Evolutionary conservation across 768 basidiomycete genomes (phyloP).

Genomic region (Termitomyces bulborhizus): DNA sequence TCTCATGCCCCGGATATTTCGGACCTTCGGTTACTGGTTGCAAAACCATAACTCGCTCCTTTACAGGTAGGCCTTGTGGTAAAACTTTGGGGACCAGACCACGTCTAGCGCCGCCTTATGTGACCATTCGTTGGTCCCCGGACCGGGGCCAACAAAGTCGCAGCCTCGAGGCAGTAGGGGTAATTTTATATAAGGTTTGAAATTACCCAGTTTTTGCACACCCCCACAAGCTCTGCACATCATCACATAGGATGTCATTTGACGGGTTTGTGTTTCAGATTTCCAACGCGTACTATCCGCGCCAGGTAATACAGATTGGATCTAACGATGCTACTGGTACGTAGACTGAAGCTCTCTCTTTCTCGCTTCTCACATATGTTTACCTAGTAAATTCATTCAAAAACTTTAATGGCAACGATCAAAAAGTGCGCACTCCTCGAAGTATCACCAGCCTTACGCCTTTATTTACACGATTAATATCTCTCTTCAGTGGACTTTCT

Average conservation of each 20-base stretch:
- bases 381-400: not conserved
- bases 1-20: too few relatives aligned
- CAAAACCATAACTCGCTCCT: too few relatives aligned
- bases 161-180: not conserved
- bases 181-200: too few relatives aligned
- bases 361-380: not conserved
- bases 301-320: constrained; percentile 1
- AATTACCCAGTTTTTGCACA: not conserved
- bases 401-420: not conserved
- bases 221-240: not conserved
- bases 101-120: too few relatives aligned
- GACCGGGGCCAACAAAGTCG: not conserved
- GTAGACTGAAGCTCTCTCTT: not conserved
- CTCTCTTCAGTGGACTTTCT: constrained; percentile 4
- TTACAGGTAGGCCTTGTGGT: too few relatives aligned
- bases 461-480: not conserved
- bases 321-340: not conserved
- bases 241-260: not conserved
- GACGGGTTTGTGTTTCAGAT: constrained; percentile 1
- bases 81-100: too few relatives aligned
- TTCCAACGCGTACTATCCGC: constrained; percentile 2
- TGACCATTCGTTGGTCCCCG: not conserved
- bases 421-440: not conserved
- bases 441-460: not conserved
- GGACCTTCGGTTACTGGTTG: too few relatives aligned